A percentile compares a stretch with the other conserved stretches of the same genome.
These are phyloP conservation scores for Myxozyma kluyveri DNA, from an alignment of 805 yeast species.

Conservation along the genomic window DNA sequence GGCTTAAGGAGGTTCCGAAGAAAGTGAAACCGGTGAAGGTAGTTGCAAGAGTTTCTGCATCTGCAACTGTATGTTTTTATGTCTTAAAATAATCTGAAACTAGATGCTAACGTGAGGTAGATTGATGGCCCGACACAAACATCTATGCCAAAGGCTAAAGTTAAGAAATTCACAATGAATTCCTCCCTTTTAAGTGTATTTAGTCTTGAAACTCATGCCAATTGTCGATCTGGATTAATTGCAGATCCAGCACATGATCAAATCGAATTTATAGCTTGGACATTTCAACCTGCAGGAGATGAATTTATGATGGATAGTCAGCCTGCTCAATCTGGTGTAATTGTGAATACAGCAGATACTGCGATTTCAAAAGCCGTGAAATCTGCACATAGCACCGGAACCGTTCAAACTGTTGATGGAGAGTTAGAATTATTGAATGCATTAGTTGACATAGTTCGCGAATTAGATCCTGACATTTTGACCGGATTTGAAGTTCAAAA, in stretches of 20 bases:
- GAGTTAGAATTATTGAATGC: slow-evolving; percentile 61
- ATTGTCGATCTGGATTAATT: slow-evolving; percentile 45
- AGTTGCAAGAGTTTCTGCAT: not conserved
- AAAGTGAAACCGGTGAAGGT: not conserved
- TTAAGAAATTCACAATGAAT: not conserved
- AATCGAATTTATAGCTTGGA: slow-evolving; percentile 62
- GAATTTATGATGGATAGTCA: not conserved
- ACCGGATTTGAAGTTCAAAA: slow-evolving; percentile 81
- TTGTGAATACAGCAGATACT: slow-evolving; percentile 35
- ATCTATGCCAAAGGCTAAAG: slow-evolving; percentile 35
- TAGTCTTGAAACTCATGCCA: slow-evolving; percentile 65
- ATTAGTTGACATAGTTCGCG: slow-evolving; percentile 54
- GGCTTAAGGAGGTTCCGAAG: slow-evolving; percentile 33
- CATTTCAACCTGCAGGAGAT: slow-evolving; percentile 35
- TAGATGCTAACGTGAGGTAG: slow-evolving; percentile 23
- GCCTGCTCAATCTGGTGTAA: slow-evolving; percentile 23
- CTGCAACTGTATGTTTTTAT: no score
- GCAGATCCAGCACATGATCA: slow-evolving; percentile 71
- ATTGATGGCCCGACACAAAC: slow-evolving; percentile 27
- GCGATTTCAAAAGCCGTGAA: not conserved
- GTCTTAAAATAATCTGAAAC: not conserved
- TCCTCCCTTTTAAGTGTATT: slow-evolving; percentile 51
- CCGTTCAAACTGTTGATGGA: slow-evolving; percentile 45
- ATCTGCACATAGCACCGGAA: slow-evolving; percentile 37
- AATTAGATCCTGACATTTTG: slow-evolving; percentile 81